Percentiles rank a stretch among this genome's conserved stretches.
These are phyloP conservation scores for Yarrowia sp. DNA, from an alignment of 805 yeast genomes.

Conservation along the genomic window DNA sequence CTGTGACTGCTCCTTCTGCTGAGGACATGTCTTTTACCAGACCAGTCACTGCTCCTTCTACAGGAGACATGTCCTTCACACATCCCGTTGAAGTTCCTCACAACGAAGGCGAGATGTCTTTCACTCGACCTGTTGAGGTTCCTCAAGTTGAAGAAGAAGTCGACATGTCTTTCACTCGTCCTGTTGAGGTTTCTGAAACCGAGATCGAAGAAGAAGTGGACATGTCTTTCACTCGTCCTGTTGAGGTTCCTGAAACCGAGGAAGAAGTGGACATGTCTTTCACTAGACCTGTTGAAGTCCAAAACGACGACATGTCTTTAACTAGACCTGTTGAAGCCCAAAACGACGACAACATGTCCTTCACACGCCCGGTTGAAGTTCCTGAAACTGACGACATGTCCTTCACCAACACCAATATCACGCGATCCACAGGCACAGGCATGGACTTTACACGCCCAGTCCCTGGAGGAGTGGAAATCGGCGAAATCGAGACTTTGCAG, in stretches of 20 bases:
- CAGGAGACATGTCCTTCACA: background rate
- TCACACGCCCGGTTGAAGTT: background rate
- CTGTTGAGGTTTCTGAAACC: background rate
- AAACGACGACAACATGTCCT: background rate
- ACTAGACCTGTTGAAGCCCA: background rate
- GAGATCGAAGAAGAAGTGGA: background rate
- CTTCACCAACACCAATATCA: background rate
- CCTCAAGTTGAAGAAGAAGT: background rate
- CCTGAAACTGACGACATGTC: background rate
- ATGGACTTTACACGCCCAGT: slow-evolving; percentile 16
- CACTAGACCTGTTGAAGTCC: background rate
- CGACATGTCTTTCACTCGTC: background rate
- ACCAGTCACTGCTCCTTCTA: background rate
- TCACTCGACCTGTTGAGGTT: background rate
- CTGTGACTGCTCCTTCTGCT: background rate
- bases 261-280: background rate
- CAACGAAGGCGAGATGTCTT: background rate
- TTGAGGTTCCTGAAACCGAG: background rate
- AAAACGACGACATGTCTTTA: background rate
- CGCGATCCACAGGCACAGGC: background rate
- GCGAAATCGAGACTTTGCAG: background rate
- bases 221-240: background rate
- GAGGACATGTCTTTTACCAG: background rate
- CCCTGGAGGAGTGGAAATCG: background rate
- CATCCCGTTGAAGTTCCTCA: background rate